Percentiles rank a stretch among this genome's conserved stretches.
Conservation (phyloP, 129 eudicot genomes). For the Dittrichia graveolens region DNA sequence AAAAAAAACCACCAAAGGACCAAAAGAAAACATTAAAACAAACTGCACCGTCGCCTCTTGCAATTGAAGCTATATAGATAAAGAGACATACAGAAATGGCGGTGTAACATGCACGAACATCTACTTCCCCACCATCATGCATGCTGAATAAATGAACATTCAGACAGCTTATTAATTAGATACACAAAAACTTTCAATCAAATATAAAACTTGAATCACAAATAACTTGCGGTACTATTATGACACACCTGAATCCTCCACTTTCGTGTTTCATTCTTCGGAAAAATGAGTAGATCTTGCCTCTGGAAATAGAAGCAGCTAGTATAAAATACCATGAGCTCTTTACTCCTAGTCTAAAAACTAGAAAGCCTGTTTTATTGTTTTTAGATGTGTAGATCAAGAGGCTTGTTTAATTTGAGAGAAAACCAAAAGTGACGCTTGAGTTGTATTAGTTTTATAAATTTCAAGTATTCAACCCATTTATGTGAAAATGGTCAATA, state of each 20-base stretch:
- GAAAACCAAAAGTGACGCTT: neutral
- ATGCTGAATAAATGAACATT: slow-evolving; percentile 51
- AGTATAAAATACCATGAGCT: slow-evolving; percentile 29
- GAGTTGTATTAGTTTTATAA: neutral
- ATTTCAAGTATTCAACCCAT: neutral
- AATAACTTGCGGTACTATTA: neutral
- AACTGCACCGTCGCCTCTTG: too few species aligned
- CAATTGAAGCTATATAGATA: too few species aligned
- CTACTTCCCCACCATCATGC: slow-evolving; percentile 98
- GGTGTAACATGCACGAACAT: slow-evolving; percentile 98
- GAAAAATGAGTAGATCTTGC: slow-evolving; percentile 55
- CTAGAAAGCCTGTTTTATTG: neutral
- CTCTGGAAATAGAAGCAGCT: slow-evolving; percentile 43
- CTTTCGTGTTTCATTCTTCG: slow-evolving; percentile 73
- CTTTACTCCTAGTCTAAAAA: neutral
- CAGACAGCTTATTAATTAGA: slow-evolving; percentile 2
- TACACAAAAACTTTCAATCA: neutral
- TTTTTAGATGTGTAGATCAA: slow-evolving; percentile 4
- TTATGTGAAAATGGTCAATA: neutral
- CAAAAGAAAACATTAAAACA: too few species aligned
- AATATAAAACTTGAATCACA: neutral
- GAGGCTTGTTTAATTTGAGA: neutral
- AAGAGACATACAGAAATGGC: slow-evolving; percentile 76
- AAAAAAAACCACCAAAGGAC: too few species aligned
- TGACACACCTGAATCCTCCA: slow-evolving; percentile 84